These are phyloP conservation scores for Aspergillus viridinutans DNA, from an alignment of 2,329 filamentous ascomycete species.

Conservation along the genomic window DNA sequence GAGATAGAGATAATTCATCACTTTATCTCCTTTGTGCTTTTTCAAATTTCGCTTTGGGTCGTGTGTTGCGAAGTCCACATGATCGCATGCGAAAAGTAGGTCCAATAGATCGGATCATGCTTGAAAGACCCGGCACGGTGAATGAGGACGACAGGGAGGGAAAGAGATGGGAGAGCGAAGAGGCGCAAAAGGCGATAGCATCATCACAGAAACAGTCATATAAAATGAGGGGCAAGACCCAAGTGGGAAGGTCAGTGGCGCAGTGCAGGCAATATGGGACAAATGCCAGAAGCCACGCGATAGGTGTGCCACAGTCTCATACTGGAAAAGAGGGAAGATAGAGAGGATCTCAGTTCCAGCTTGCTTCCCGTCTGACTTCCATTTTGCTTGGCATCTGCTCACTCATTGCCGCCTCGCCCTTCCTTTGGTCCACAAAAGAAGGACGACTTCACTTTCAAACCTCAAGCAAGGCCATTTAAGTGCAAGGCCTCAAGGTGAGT, in stretches of 20 bases:
- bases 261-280: no score
- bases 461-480: neutral
- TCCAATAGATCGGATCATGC: constrained; percentile 8
- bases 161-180: constrained; percentile 1
- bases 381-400: neutral
- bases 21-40: constrained; percentile 5
- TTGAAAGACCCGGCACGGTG: neutral
- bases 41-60: constrained; percentile 17
- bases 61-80: constrained; percentile 16
- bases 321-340: neutral
- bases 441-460: neutral
- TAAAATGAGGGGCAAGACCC: neutral
- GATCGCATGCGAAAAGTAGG: constrained; percentile 30
- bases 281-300: neutral
- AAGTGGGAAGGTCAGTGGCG: neutral
- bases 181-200: neutral
- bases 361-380: neutral
- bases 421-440: neutral
- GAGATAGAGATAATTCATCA: constrained; percentile 8
- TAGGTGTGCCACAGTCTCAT: neutral
- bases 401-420: neutral
- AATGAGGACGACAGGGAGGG: neutral
- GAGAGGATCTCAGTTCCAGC: no score
- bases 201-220: neutral
- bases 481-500: constrained; percentile 29